phyloP scores from a whole-genome alignment of 179 eudicot species.

The Nepenthes alata region DNA sequence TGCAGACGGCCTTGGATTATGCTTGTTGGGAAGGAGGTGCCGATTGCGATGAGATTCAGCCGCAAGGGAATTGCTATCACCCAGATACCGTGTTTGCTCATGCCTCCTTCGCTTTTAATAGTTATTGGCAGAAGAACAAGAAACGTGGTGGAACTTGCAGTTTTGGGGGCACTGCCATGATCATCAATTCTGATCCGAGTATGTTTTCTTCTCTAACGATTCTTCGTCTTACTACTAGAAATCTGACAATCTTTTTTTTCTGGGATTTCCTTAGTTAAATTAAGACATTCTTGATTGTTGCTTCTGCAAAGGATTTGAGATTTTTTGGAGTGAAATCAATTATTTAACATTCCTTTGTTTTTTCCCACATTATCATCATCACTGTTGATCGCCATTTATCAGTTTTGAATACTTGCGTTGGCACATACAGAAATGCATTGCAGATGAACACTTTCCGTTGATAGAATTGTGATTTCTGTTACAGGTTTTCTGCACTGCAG shows the following conservation, averaged over 20 bases:
- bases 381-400: too few relatives aligned
- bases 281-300: too few relatives aligned
- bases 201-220: constrained; percentile 1
- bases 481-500: constrained; percentile 54
- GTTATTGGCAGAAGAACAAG: constrained; percentile 85
- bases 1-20: constrained; percentile 73
- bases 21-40: constrained; percentile 87
- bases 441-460: background rate
- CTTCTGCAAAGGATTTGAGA: too few relatives aligned
- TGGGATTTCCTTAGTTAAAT: too few relatives aligned
- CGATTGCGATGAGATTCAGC: constrained; percentile 61
- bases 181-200: constrained; percentile 88
- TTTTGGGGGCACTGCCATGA: constrained; percentile 90
- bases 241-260: too few relatives aligned
- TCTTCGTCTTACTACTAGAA: too few relatives aligned
- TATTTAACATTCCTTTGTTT: too few relatives aligned
- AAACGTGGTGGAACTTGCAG: constrained; percentile 63
- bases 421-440: background rate
- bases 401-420: too few relatives aligned
- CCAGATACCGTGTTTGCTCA: constrained; percentile 71
- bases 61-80: constrained; percentile 48
- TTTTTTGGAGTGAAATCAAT: too few relatives aligned
- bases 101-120: constrained; percentile 88
- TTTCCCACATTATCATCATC: too few relatives aligned
- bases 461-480: background rate